These are phyloP conservation scores for Cubamyces lactineus DNA, from an alignment of 768 basidiomycete genomes.

Conservation along the genomic window DNA sequence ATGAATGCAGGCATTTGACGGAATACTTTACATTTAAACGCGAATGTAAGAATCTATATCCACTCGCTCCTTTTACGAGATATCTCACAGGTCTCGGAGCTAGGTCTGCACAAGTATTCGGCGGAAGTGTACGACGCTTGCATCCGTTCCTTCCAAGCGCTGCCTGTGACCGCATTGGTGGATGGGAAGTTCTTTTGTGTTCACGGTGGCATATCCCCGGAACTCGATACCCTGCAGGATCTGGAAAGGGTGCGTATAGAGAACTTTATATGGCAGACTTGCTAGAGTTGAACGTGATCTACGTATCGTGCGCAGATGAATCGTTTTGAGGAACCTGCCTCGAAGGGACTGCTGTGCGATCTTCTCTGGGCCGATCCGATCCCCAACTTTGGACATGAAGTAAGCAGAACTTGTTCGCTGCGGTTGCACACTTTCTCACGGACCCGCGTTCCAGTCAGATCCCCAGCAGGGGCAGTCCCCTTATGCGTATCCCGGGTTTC, in stretches of 20 bases:
- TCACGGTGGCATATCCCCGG: conserved; percentile 93
- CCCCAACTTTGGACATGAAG: conserved; percentile 84
- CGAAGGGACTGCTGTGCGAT: conserved; percentile 90
- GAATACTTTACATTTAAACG: conserved; percentile 99
- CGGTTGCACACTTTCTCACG: no score
- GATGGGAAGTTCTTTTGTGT: conserved; percentile 97
- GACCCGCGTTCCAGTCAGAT: no score
- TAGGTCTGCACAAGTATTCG: conserved; percentile 92
- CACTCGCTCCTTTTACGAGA: neutral
- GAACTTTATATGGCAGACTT: neutral
- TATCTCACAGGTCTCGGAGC: no score
- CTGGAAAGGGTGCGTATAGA: conserved; percentile 50
- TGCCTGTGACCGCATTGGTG: conserved; percentile 90
- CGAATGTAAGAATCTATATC: conserved; percentile 66
- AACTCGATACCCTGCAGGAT: conserved; percentile 79
- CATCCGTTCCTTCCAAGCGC: conserved; percentile 84
- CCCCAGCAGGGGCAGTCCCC: conserved; percentile 25
- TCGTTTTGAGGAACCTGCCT: conserved; percentile 93
- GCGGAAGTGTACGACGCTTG: conserved; percentile 88
- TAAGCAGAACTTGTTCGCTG: conserved; percentile 36
- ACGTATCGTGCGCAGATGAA: conserved; percentile 62
- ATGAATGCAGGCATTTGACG: conserved; percentile 95
- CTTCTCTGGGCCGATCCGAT: conserved; percentile 96
- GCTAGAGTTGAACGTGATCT: neutral
- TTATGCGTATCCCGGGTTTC: conserved; percentile 45